These are phyloP conservation scores for Allantophomopsis lycopodina DNA, from an alignment of 2,329 filamentous ascomycete species.

Conservation along the genomic window DNA sequence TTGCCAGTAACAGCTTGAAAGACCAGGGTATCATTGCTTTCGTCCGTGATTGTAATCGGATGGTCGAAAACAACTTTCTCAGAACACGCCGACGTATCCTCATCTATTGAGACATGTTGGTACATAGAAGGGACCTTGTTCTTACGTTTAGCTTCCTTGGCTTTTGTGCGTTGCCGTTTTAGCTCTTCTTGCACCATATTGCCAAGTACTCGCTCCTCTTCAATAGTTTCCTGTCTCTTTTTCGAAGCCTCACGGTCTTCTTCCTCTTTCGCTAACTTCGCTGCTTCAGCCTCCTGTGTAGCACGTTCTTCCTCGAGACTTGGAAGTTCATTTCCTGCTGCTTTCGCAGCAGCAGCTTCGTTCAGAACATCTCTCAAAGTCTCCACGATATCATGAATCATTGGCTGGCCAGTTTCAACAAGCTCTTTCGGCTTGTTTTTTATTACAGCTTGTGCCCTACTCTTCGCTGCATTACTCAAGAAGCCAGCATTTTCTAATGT, in stretches of 20 bases:
- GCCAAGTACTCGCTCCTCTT: conserved; percentile 58
- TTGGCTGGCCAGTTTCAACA: conserved; percentile 35
- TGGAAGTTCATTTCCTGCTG: conserved; percentile 62
- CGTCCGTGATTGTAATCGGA: conserved; percentile 47
- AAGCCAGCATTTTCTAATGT: conserved; percentile 49
- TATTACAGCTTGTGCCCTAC: conserved; percentile 53
- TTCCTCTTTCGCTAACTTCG: conserved; percentile 37
- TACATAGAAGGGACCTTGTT: conserved; percentile 25
- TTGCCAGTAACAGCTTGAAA: conserved; percentile 64
- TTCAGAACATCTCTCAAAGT: conserved; percentile 60
- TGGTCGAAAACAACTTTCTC: conserved; percentile 50
- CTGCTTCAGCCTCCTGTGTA: conserved; percentile 62
- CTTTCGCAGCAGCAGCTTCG: conserved; percentile 68
- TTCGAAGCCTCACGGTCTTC: conserved; percentile 30
- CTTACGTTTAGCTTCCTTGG: conserved; percentile 49
- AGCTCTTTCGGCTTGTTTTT: conserved; percentile 39
- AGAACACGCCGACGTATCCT: conserved; percentile 18
- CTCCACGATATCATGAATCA: conserved; percentile 31
- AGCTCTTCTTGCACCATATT: conserved; percentile 63
- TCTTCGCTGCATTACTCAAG: conserved; percentile 56
- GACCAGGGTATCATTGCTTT: conserved; percentile 44
- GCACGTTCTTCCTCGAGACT: conserved; percentile 84
- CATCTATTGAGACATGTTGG: conserved; percentile 24
- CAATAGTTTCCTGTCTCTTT: conserved; percentile 39
- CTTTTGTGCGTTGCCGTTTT: conserved; percentile 49